phyloP scores from a whole-genome alignment of 1,284 basidiomycete genomes.

The Ustilago lituana region DNA sequence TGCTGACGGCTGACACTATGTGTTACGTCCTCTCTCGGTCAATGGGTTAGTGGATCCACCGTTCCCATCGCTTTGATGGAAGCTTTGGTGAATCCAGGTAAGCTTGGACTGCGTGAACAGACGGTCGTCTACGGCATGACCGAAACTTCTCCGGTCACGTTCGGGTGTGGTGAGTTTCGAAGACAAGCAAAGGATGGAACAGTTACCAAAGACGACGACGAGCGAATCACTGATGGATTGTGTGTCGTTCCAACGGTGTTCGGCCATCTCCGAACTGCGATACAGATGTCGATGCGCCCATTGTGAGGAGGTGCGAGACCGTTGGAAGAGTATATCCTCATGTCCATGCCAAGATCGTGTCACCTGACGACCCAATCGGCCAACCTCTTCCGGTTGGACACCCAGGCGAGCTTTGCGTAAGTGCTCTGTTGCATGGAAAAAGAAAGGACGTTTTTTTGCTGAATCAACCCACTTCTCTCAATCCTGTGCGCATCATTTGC shows the following conservation, averaged over 20 bases:
- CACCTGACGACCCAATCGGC: conserved; percentile 70
- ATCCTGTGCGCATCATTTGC: no score
- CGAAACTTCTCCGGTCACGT: conserved; percentile 77
- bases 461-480: no score
- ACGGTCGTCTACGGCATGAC: conserved; percentile 73
- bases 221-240: no score
- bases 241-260: not conserved
- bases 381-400: conserved; percentile 56
- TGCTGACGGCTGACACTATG: not conserved
- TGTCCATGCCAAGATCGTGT: conserved; percentile 78
- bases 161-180: conserved; percentile 71
- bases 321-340: conserved; percentile 81
- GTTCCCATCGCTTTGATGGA: conserved; percentile 78
- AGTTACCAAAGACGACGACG: not conserved
- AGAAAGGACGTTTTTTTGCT: no score
- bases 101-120: conserved; percentile 73
- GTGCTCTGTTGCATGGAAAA: not conserved
- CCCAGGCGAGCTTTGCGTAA: conserved; percentile 76
- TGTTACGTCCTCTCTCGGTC: not conserved
- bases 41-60: conserved; percentile 78
- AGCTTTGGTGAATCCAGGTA: conserved; percentile 68
- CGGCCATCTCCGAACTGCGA: not conserved
- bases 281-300: conserved; percentile 70
- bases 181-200: not conserved
- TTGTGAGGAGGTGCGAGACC: conserved; percentile 80